These are phyloP conservation scores for Polygonum aviculare DNA, from an alignment of 148 eudicot genomes.

Conservation along the genomic window DNA sequence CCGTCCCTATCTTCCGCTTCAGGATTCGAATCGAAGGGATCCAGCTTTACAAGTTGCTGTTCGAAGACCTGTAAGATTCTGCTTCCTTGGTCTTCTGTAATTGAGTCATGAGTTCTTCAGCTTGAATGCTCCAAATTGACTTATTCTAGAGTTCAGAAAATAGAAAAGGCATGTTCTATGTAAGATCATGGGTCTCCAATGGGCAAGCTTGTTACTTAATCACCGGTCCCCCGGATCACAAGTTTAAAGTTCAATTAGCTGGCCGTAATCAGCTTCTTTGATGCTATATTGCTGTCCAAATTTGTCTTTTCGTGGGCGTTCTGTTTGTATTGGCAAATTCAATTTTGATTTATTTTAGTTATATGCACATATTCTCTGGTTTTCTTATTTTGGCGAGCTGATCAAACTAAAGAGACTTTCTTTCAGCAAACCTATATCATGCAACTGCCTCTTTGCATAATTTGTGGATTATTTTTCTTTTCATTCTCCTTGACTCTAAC, in stretches of 20 bases:
- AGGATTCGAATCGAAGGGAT: neutral
- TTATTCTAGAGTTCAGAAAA: neutral
- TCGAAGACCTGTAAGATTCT: slow-evolving; percentile 6
- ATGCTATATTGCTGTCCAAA: neutral
- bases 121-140: neutral
- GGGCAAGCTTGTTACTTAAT: neutral
- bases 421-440: neutral
- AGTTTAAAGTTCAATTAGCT: neutral
- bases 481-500: slow-evolving; percentile 1
- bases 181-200: neutral
- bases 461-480: neutral
- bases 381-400: neutral
- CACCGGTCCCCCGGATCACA: neutral
- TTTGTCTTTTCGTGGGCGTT: neutral
- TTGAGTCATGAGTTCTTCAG: neutral
- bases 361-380: neutral
- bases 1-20: neutral
- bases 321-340: neutral
- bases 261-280: neutral
- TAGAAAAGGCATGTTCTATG: neutral
- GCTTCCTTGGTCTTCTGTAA: neutral
- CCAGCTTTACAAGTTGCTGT: neutral
- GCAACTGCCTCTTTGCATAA: neutral
- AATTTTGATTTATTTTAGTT: neutral
- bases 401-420: neutral